A percentile compares a stretch with the other conserved stretches of the same genome.
These are phyloP conservation scores for Malassezia yamatoensis DNA, from an alignment of 1,284 basidiomycete species.

Conservation along the genomic window DNA sequence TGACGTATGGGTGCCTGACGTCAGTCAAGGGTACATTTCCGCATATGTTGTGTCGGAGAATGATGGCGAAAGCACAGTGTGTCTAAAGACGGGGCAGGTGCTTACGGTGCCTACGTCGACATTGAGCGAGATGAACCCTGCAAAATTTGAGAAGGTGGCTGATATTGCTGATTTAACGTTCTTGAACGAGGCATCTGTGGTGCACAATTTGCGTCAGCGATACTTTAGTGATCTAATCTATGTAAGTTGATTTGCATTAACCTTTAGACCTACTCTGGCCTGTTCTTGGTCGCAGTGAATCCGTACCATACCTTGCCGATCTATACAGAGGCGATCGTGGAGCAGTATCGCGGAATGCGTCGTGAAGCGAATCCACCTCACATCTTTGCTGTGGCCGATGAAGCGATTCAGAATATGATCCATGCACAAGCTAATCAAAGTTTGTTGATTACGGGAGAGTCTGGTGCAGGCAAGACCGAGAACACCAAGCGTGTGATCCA, in stretches of 20 bases:
- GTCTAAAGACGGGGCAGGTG: conserved; percentile 63
- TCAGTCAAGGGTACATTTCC: conserved; percentile 74
- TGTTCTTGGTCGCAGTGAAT: conserved; percentile 96
- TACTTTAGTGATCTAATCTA: conserved; percentile 90
- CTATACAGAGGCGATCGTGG: conserved; percentile 81
- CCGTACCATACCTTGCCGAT: conserved; percentile 87
- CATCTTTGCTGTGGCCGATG: conserved; percentile 92
- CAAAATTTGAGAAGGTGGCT: conserved; percentile 93
- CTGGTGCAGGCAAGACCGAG: conserved; percentile 97
- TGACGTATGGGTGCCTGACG: conserved; percentile 90
- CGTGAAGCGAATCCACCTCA: conserved; percentile 93
- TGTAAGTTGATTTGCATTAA: conserved; percentile 55
- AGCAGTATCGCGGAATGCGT: conserved; percentile 83
- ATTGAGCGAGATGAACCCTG: conserved; percentile 61
- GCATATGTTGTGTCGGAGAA: conserved; percentile 80
- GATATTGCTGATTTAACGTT: conserved; percentile 98
- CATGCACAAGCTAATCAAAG: conserved; percentile 95
- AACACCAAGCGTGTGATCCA: conserved; percentile 99
- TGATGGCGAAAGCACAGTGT: conserved; percentile 52
- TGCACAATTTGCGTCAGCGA: conserved; percentile 83
- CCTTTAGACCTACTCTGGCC: conserved; percentile 75
- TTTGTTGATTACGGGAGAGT: conserved; percentile 98
- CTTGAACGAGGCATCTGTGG: conserved; percentile 94
- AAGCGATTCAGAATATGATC: conserved; percentile 97
- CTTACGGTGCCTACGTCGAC: conserved; percentile 44